Percentiles rank a stretch among this genome's conserved stretches.
phyloP scores from a whole-genome alignment of 352 stramenopile species.

The Phytophthora boehmeriae region DNA sequence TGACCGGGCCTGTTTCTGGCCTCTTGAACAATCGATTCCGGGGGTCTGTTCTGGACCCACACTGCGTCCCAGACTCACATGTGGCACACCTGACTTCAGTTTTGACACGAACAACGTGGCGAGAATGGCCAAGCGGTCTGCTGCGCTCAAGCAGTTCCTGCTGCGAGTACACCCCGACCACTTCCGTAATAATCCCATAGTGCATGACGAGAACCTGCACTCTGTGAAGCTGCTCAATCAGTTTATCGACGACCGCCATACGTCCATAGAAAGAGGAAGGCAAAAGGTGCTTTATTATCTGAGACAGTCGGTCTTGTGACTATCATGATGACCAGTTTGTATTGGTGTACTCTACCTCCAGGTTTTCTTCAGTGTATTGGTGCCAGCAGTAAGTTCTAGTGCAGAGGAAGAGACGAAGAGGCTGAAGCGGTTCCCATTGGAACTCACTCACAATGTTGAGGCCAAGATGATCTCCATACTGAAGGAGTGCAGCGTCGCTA shows the following conservation, averaged over 20 bases:
- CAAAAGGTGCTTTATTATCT: constrained; percentile 17
- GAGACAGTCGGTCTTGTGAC: neutral
- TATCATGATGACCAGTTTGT: constrained; percentile 1
- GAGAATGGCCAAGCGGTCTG: constrained; percentile 48
- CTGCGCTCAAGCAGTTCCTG: constrained; percentile 73
- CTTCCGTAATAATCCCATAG: constrained; percentile 58
- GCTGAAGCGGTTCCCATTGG: constrained; percentile 57
- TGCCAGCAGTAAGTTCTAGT: constrained; percentile 14
- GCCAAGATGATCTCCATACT: constrained; percentile 54
- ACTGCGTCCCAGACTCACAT: too few species aligned
- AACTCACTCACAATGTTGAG: constrained; percentile 54
- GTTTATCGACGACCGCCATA: constrained; percentile 65
- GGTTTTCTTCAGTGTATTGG: constrained; percentile 46
- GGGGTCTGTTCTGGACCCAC: constrained; percentile 17
- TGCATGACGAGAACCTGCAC: constrained; percentile 72
- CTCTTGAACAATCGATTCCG: constrained; percentile 27
- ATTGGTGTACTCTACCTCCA: constrained; percentile 11
- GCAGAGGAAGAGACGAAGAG: constrained; percentile 2
- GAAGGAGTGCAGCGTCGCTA: constrained; percentile 49
- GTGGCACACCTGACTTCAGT: constrained; percentile 18
- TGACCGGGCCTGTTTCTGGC: neutral
- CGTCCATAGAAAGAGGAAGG: constrained; percentile 11
- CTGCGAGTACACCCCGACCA: constrained; percentile 74
- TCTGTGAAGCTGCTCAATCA: constrained; percentile 78
- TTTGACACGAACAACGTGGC: neutral